phyloP scores from a whole-genome alignment of 225 moss, liverwort and hornwort genomes.

The Ulota crispa region DNA sequence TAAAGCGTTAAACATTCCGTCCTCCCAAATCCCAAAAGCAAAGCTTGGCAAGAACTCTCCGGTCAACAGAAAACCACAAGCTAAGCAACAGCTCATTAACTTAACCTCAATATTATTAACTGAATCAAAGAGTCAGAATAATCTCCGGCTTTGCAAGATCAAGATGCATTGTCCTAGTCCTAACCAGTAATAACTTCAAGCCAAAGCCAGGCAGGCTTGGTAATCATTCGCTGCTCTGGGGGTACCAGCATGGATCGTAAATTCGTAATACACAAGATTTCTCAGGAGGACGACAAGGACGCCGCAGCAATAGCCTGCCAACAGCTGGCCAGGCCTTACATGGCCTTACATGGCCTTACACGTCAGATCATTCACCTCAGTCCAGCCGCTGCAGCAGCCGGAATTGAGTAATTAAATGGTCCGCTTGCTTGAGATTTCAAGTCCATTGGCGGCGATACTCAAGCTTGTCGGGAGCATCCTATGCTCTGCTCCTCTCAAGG shows the following conservation, averaged over 20 bases:
- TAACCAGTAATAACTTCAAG: neutral
- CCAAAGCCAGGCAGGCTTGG: neutral
- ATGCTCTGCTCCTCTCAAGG: neutral
- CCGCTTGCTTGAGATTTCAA: neutral
- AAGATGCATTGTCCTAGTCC: neutral
- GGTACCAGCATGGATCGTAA: conserved; percentile 1
- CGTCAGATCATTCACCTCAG: conserved; percentile 6
- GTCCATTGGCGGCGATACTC: conserved; percentile 17
- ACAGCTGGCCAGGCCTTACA: neutral
- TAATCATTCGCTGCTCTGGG: neutral
- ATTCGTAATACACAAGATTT: neutral
- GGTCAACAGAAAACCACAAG: neutral
- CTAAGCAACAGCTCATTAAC: too few species aligned
- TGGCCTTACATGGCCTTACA: neutral
- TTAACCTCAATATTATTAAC: too few species aligned
- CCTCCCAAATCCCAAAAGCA: neutral
- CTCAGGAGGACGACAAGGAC: neutral
- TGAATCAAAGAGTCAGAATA: neutral
- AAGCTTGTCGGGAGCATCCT: conserved; percentile 21
- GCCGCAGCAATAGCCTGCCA: neutral
- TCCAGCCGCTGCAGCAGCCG: neutral
- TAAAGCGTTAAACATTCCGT: neutral
- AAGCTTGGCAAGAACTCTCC: neutral
- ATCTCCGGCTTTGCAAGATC: neutral
- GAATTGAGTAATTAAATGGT: neutral